phyloP scores from a whole-genome alignment of 176 grass and related monocot species.

The Musa schizocarpa region DNA sequence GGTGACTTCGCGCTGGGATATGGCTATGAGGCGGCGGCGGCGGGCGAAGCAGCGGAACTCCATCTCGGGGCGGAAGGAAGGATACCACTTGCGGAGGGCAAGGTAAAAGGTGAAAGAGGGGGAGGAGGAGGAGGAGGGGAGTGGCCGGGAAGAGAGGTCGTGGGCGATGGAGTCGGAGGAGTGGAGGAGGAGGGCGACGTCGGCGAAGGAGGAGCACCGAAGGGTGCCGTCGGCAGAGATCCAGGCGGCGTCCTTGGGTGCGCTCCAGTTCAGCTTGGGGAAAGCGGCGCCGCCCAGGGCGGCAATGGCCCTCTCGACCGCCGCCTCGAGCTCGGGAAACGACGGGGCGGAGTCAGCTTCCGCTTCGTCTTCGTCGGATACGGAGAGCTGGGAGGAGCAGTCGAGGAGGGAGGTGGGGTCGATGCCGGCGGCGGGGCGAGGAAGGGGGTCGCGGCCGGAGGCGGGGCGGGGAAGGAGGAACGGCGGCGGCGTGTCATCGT shows the following conservation, averaged over 20 bases:
- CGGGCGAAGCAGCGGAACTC: constrained; percentile 87
- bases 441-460: constrained; percentile 28
- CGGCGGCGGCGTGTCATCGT: constrained; percentile 2
- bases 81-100: constrained; percentile 73
- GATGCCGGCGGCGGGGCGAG: constrained; percentile 17
- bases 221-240: constrained; percentile 50
- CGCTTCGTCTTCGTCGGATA: constrained; percentile 14
- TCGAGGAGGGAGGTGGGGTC: constrained; percentile 68
- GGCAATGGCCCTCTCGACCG: constrained; percentile 49
- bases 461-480: constrained; percentile 48
- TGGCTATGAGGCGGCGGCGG: constrained; percentile 31
- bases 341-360: constrained; percentile 24
- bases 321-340: constrained; percentile 70
- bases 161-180: constrained; percentile 64
- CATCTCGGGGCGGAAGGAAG: constrained; percentile 53
- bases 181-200: constrained; percentile 68
- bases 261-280: constrained; percentile 86
- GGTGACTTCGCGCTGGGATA: constrained; percentile 79
- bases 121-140: constrained; percentile 32
- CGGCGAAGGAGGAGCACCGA: constrained; percentile 55
- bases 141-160: constrained; percentile 30
- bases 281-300: constrained; percentile 51
- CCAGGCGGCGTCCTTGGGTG: constrained; percentile 78
- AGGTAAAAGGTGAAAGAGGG: constrained; percentile 30
- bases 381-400: constrained; percentile 31